Conservation (phyloP, 495 filamentous ascomycete genomes). For the Aspergillus avenaceus region DNA sequence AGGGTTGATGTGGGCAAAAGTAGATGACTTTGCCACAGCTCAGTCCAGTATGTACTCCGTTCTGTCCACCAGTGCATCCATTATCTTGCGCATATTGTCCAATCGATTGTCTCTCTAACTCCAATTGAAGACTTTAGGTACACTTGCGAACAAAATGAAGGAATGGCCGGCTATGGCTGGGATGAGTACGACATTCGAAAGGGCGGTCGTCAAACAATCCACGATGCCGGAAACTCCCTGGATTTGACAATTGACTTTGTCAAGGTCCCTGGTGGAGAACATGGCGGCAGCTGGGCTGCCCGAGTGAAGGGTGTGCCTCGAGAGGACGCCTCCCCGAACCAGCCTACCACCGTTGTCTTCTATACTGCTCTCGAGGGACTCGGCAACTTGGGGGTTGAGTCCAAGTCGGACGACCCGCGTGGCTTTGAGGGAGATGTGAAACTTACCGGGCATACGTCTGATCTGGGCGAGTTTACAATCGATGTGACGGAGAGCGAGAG, state of each 20-base stretch:
- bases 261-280: constrained; percentile 81
- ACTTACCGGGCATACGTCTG: constrained; percentile 67
- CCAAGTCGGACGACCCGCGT: constrained; percentile 40
- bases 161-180: constrained; percentile 96
- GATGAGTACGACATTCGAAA: constrained; percentile 86
- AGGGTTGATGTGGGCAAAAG: constrained; percentile 85
- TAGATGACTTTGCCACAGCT: constrained; percentile 73
- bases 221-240: constrained; percentile 79
- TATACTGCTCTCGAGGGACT: constrained; percentile 77
- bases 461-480: constrained; percentile 81
- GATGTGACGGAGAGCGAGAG: constrained; percentile 65
- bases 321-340: constrained; percentile 56
- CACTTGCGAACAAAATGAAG: constrained; percentile 93
- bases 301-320: constrained; percentile 79
- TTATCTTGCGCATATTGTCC: background rate
- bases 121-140: constrained; percentile 69
- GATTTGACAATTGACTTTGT: constrained; percentile 91
- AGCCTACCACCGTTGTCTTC: constrained; percentile 76
- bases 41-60: constrained; percentile 66
- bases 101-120: background rate
- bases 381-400: constrained; percentile 58
- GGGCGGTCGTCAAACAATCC: constrained; percentile 84
- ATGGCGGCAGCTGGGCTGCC: constrained; percentile 90
- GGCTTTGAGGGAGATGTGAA: constrained; percentile 72
- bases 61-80: background rate